Percentiles rank a stretch among this genome's conserved stretches.
Evolutionary conservation across 768 basidiomycete genomes (phyloP).

Genomic region (Boletus barrowsii): DNA sequence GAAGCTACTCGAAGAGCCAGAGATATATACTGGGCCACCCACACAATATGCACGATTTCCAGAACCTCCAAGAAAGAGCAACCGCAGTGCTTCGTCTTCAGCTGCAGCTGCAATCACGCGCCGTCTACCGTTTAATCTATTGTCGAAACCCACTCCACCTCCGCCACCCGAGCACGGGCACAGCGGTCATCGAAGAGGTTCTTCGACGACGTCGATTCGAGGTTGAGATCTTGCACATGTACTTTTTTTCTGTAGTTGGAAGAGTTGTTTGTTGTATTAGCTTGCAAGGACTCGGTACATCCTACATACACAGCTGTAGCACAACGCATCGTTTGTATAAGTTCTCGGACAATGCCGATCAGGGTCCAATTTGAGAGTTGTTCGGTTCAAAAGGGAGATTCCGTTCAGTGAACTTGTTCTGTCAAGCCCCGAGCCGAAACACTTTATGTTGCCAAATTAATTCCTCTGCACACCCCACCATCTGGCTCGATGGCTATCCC

Average conservation of each 20-base stretch:
- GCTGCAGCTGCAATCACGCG: constrained; percentile 51
- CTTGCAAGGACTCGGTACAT: constrained; percentile 16
- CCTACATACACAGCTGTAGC: constrained; percentile 9
- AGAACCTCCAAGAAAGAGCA: constrained; percentile 55
- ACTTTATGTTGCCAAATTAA: constrained; percentile 11
- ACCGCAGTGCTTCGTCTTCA: constrained; percentile 36
- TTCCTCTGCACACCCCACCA: not conserved
- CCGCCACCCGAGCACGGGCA: constrained; percentile 25
- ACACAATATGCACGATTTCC: constrained; percentile 71
- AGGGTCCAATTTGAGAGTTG: not conserved
- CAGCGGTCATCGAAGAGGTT: constrained; percentile 41
- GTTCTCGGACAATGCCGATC: constrained; percentile 27
- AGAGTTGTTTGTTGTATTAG: constrained; percentile 29
- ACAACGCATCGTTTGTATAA: not conserved
- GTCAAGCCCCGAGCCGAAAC: no score
- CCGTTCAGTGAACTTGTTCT: not conserved
- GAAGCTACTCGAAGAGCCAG: constrained; percentile 43
- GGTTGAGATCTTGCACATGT: constrained; percentile 19
- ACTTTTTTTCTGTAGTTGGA: constrained; percentile 6
- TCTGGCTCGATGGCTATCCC: constrained; percentile 56
- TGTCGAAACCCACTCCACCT: constrained; percentile 51
- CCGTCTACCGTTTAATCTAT: constrained; percentile 65
- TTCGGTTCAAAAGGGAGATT: constrained; percentile 17
- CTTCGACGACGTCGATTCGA: constrained; percentile 39
- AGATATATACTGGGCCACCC: constrained; percentile 60